Percentiles rank a stretch among this genome's conserved stretches.
These are phyloP conservation scores for Saturnispora diversa DNA, from an alignment of 805 yeast species.

Conservation along the genomic window DNA sequence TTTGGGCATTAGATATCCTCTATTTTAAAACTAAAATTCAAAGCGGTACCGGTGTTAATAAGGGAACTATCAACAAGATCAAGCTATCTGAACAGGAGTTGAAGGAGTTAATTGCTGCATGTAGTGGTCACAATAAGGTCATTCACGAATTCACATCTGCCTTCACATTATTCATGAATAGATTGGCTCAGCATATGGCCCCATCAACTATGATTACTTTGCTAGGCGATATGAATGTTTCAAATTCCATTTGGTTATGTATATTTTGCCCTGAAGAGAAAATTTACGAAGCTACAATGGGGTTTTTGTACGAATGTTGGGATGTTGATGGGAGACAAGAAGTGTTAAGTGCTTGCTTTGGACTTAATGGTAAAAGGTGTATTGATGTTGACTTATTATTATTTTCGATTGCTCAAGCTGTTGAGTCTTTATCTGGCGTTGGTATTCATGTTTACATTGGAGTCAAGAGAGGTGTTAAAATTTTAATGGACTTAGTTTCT, in stretches of 20 bases:
- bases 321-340: slow-evolving; percentile 77
- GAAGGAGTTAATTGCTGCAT: slow-evolving; percentile 19
- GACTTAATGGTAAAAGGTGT: slow-evolving; percentile 14
- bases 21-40: slow-evolving; percentile 12
- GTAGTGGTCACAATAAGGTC: slow-evolving; percentile 25
- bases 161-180: slow-evolving; percentile 21
- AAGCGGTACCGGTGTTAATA: not conserved
- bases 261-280: slow-evolving; percentile 52
- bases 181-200: slow-evolving; percentile 22
- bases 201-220: slow-evolving; percentile 26
- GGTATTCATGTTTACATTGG: slow-evolving; percentile 5
- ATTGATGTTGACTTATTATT: slow-evolving; percentile 26
- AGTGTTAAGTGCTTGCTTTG: slow-evolving; percentile 52
- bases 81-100: slow-evolving; percentile 16
- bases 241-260: slow-evolving; percentile 68
- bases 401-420: slow-evolving; percentile 38
- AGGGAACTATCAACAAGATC: not conserved
- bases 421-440: slow-evolving; percentile 21
- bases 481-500: slow-evolving; percentile 63
- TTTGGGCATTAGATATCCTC: slow-evolving; percentile 11
- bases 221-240: slow-evolving; percentile 35
- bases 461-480: slow-evolving; percentile 49
- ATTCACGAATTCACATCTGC: slow-evolving; percentile 15
- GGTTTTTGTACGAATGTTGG: slow-evolving; percentile 64
- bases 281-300: slow-evolving; percentile 61